phyloP scores from a whole-genome alignment of 2,329 filamentous ascomycete species.

The Ophiostoma fasciatum region DNA sequence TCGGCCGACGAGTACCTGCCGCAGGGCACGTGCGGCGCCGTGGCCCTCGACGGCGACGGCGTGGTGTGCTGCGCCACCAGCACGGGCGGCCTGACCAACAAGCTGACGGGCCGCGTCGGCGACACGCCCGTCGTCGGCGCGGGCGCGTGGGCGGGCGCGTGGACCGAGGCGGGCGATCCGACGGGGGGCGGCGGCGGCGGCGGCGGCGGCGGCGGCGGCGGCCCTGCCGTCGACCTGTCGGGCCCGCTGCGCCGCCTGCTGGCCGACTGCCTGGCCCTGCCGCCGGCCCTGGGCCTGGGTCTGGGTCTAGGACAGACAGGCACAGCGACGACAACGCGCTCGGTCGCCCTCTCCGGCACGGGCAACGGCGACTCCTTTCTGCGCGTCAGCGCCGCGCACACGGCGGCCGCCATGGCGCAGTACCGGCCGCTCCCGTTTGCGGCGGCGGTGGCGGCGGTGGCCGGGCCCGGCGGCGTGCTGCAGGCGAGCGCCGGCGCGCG shows the following conservation, averaged over 20 bases:
- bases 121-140: conserved; percentile 75
- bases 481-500: conserved; percentile 58
- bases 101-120: conserved; percentile 69
- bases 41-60: conserved; percentile 64
- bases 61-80: conserved; percentile 54
- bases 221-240: conserved; percentile 24
- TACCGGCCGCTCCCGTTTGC: conserved; percentile 40
- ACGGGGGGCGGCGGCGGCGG: conserved; percentile 11
- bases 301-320: no score
- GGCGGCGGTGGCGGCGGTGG: conserved; percentile 46
- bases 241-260: conserved; percentile 32
- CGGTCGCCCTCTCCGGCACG: conserved; percentile 55
- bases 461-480: conserved; percentile 58
- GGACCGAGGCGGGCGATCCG: conserved; percentile 37
- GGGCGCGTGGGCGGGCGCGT: conserved; percentile 84
- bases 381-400: conserved; percentile 54
- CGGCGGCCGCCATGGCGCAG: conserved; percentile 56
- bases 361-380: conserved; percentile 86
- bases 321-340: conserved; percentile 22
- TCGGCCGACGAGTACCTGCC: conserved; percentile 40
- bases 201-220: not conserved
- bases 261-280: conserved; percentile 39
- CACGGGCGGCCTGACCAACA: conserved; percentile 75
- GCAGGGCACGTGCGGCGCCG: conserved; percentile 73
- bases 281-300: no score